Percentiles rank a stretch among this genome's conserved stretches.
Evolutionary conservation across 2,329 filamentous ascomycete genomes (phyloP).

Genomic region (Aureobasidium sp.): DNA sequence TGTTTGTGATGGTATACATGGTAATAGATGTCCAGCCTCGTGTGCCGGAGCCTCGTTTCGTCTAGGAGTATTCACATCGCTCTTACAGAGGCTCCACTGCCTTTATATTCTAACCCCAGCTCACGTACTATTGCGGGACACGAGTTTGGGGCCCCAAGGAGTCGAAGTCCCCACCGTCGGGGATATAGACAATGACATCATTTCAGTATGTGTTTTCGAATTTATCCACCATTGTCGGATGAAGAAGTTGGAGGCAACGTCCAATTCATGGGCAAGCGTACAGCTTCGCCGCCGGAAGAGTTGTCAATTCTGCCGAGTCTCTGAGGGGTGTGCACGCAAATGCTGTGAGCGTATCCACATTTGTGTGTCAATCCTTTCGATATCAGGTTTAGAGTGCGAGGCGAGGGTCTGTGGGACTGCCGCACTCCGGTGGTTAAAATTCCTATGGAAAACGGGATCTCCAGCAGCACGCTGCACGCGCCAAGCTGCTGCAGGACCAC

Average conservation of each 20-base stretch:
- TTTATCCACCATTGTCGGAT: constrained; percentile 4
- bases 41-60: neutral
- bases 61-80: neutral
- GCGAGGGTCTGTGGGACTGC: constrained; percentile 1
- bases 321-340: neutral
- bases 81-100: neutral
- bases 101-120: constrained; percentile 8
- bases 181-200: neutral
- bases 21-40: neutral
- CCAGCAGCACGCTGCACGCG: neutral
- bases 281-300: neutral
- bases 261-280: neutral
- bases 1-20: constrained; percentile 13
- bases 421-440: constrained; percentile 1
- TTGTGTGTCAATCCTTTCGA: constrained; percentile 4
- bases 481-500: neutral
- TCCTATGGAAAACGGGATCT: neutral
- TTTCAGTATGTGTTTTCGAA: neutral
- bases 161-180: neutral
- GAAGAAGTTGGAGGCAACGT: constrained; percentile 1
- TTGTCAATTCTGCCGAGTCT: neutral
- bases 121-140: neutral
- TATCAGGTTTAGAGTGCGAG: constrained; percentile 3
- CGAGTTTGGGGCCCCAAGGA: neutral
- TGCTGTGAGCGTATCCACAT: neutral